phyloP scores from a whole-genome alignment of 768 basidiomycete genomes.

The Suillus subluteus region DNA sequence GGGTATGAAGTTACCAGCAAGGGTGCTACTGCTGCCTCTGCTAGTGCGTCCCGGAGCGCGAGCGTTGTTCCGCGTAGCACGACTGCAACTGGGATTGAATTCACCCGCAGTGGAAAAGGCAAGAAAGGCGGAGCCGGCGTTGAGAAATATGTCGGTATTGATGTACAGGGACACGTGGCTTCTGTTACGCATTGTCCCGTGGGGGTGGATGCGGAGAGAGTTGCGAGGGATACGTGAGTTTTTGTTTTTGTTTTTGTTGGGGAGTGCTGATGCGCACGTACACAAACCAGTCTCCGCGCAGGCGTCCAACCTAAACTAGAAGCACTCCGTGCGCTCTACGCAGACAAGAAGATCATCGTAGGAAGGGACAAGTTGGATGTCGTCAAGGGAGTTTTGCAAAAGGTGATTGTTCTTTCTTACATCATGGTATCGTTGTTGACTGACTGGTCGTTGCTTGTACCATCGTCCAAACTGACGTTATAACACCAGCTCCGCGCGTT shows the following conservation, averaged over 20 bases:
- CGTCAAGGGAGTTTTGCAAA: constrained; percentile 98
- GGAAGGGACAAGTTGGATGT: constrained; percentile 97
- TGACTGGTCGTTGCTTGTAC: background rate
- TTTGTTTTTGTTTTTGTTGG: background rate
- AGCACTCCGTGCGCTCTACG: constrained; percentile 81
- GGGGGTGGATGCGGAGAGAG: constrained; percentile 91
- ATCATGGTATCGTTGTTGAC: background rate
- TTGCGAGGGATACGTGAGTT: constrained; percentile 78
- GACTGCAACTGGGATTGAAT: background rate
- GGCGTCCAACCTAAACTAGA: constrained; percentile 92
- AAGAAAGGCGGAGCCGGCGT: constrained; percentile 10
- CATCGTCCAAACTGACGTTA: background rate
- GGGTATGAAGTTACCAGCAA: constrained; percentile 79
- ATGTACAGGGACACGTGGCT: constrained; percentile 84
- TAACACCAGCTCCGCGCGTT: constrained; percentile 81
- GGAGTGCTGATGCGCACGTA: background rate
- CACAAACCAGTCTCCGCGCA: constrained; percentile 55
- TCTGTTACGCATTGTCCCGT: constrained; percentile 91
- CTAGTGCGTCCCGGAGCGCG: constrained; percentile 5
- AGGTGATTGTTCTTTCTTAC: constrained; percentile 49
- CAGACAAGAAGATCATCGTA: constrained; percentile 98
- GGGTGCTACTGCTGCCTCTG: constrained; percentile 6
- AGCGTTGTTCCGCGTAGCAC: constrained; percentile 12
- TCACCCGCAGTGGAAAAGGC: constrained; percentile 4
- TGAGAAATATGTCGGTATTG: constrained; percentile 53